These are phyloP conservation scores for Guadua angustifolia DNA, from an alignment of 176 grass and related monocot species.

Conservation along the genomic window DNA sequence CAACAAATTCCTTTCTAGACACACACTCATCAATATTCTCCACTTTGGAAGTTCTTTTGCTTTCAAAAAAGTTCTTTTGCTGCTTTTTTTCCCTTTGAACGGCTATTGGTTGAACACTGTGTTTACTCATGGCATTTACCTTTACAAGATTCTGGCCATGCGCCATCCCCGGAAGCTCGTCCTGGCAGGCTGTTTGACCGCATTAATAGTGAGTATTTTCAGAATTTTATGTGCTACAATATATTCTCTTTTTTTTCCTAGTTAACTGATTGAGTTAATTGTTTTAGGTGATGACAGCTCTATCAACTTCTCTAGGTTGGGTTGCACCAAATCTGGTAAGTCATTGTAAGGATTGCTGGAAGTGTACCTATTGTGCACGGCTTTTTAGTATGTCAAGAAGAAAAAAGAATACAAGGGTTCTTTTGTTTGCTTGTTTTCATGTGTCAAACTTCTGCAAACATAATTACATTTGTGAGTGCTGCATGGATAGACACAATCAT, in stretches of 20 bases:
- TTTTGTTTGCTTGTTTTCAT: not conserved
- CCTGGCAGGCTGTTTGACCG: conserved; percentile 69
- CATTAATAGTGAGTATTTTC: conserved; percentile 71
- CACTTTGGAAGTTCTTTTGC: not conserved
- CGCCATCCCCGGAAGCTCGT: conserved; percentile 84
- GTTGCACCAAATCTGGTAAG: conserved; percentile 96
- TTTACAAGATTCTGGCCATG: conserved; percentile 94
- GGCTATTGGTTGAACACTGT: conserved; percentile 30
- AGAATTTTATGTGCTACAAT: conserved; percentile 14
- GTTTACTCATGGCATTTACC: conserved; percentile 38
- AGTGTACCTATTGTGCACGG: not conserved
- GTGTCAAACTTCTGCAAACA: not conserved
- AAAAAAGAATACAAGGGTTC: not conserved
- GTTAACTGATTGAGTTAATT: conserved; percentile 22
- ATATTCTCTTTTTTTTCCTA: not conserved
- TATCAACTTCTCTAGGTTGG: conserved; percentile 87
- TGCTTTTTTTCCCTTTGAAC: not conserved
- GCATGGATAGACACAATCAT: not conserved
- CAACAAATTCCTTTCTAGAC: conserved; percentile 24
- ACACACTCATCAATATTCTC: conserved; percentile 33
- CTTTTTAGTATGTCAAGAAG: not conserved
- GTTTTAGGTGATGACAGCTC: conserved; percentile 89
- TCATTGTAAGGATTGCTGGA: conserved; percentile 18
- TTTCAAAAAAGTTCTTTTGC: not conserved
- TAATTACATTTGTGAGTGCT: not conserved